Percentiles rank a stretch among this genome's conserved stretches.
These are phyloP conservation scores for Medicago arabica DNA, from an alignment of 306 rosid genomes.

Conservation along the genomic window DNA sequence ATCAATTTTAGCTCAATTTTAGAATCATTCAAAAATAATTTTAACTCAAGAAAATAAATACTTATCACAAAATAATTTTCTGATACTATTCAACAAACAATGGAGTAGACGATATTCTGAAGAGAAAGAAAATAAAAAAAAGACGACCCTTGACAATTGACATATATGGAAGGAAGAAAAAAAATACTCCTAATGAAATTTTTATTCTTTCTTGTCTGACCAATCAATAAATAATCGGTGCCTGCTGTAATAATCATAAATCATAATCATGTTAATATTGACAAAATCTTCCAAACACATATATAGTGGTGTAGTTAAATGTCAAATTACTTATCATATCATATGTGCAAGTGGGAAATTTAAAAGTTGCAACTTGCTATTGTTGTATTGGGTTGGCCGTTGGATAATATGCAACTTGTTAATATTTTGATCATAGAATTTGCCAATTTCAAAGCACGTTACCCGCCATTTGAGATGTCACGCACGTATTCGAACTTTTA, in stretches of 20 bases:
- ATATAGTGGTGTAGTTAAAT: constrained; percentile 33
- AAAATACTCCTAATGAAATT: not conserved
- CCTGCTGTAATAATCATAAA: constrained; percentile 30
- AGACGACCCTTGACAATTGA: not conserved
- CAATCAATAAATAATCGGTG: constrained; percentile 16
- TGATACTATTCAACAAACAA: not conserved
- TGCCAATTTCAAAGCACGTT: constrained; percentile 24
- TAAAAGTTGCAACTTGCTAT: constrained; percentile 37
- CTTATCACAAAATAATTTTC: not conserved
- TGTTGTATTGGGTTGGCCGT: constrained; percentile 25
- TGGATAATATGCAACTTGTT: constrained; percentile 34
- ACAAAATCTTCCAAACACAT: constrained; percentile 30
- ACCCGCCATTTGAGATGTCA: constrained; percentile 22
- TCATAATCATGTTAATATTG: constrained; percentile 39
- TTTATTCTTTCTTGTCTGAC: not conserved
- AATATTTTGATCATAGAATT: constrained; percentile 14
- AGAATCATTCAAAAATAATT: no score
- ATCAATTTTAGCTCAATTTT: no score
- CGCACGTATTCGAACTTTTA: constrained; percentile 9
- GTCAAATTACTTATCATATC: constrained; percentile 41
- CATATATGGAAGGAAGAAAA: not conserved
- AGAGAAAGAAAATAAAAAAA: not conserved
- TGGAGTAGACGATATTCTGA: not conserved
- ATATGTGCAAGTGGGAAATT: constrained; percentile 20
- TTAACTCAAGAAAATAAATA: not conserved